A percentile compares a stretch with the other conserved stretches of the same genome.
phyloP scores from a whole-genome alignment of 2,329 filamentous ascomycete species.

The Colletotrichum lini region DNA sequence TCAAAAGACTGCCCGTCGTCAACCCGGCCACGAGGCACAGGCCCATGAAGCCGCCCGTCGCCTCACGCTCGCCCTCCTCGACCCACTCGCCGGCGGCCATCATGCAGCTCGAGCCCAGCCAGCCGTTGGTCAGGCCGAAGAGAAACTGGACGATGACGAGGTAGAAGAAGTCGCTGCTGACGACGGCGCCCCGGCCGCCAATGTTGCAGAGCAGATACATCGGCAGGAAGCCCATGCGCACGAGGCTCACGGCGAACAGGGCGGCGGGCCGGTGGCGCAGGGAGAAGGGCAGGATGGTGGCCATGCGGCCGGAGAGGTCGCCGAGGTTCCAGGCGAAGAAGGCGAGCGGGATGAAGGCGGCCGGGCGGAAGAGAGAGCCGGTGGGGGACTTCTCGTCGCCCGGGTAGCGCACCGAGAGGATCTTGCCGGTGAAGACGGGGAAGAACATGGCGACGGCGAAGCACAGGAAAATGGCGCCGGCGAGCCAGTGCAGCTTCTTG shows the following conservation, averaged over 20 bases:
- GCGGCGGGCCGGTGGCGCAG: constrained; percentile 74
- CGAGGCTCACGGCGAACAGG: constrained; percentile 77
- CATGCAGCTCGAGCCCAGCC: constrained; percentile 90
- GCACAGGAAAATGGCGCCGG: constrained; percentile 82
- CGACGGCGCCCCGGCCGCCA: constrained; percentile 78
- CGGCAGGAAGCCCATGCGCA: constrained; percentile 81
- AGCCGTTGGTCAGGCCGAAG: constrained; percentile 91
- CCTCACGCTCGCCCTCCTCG: constrained; percentile 85
- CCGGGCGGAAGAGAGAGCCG: constrained; percentile 74
- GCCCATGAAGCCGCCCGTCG: constrained; percentile 94
- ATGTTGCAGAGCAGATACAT: constrained; percentile 94
- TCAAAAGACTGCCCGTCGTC: constrained; percentile 87
- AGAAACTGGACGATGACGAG: constrained; percentile 84
- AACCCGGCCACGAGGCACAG: constrained; percentile 89
- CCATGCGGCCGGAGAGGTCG: constrained; percentile 83
- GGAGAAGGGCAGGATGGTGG: constrained; percentile 71
- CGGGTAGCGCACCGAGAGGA: constrained; percentile 57
- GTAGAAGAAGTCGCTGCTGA: constrained; percentile 90
- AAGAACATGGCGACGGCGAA: constrained; percentile 94
- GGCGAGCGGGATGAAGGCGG: constrained; percentile 88
- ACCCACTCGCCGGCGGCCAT: constrained; percentile 90
- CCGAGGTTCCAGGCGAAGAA: constrained; percentile 96
- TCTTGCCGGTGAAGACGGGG: constrained; percentile 88
- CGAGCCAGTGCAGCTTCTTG: constrained; percentile 83
- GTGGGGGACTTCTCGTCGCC: constrained; percentile 47